Conservation (phyloP, 768 basidiomycete genomes). For the Lenzites betulinus region DNA sequence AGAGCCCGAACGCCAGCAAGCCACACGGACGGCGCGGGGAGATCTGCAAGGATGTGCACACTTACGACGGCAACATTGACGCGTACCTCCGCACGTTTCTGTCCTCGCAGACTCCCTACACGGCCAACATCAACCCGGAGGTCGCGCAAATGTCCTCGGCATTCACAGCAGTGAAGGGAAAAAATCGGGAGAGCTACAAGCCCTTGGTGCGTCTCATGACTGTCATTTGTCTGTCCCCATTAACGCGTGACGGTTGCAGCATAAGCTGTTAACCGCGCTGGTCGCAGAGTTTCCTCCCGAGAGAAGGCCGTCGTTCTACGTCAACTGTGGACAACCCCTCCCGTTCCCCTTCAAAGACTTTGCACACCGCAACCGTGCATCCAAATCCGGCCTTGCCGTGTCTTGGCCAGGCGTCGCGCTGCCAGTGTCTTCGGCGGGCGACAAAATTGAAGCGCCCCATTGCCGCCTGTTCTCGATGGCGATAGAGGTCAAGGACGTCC, state of each 20-base stretch:
- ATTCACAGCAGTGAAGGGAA: background rate
- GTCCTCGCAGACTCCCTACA: background rate
- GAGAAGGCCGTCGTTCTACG: slow-evolving; percentile 3
- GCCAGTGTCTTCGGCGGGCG: background rate
- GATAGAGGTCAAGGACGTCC: too few relatives aligned
- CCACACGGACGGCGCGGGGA: background rate
- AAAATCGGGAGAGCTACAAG: background rate
- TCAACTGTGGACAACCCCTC: too few relatives aligned
- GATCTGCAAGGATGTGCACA: background rate
- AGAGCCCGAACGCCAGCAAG: background rate
- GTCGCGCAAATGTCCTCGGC: background rate
- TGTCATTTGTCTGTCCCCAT: too few relatives aligned
- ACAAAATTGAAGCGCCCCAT: background rate
- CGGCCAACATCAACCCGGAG: background rate
- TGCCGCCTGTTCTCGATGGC: slow-evolving; percentile 9
- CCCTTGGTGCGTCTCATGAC: background rate
- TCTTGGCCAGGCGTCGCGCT: slow-evolving; percentile 4
- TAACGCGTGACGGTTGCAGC: background rate
- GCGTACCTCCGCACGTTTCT: background rate
- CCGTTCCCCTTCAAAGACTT: slow-evolving; percentile 18
- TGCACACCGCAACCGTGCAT: background rate
- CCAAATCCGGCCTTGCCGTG: background rate
- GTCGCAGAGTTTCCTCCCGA: background rate
- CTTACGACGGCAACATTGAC: background rate
- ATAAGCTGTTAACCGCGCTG: background rate